A percentile compares a stretch with the other conserved stretches of the same genome.
Conservation (phyloP, 441 rosid genomes). For the Sinapis alba region DNA sequence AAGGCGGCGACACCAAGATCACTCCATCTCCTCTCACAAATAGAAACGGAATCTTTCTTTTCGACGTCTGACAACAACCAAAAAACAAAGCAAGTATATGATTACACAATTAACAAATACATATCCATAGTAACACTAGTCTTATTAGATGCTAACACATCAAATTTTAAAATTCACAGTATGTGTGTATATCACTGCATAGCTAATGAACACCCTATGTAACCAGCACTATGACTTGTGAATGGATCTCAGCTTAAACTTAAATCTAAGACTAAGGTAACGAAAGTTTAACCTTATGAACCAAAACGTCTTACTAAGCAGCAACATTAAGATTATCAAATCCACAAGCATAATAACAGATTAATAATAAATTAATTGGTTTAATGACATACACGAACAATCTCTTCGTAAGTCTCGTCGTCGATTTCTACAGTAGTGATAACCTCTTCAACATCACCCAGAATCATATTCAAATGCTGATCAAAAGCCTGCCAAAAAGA, state of each 20-base stretch:
- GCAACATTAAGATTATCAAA: neutral
- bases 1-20: slow-evolving; percentile 90
- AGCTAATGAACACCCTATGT: neutral
- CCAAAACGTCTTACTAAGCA: neutral
- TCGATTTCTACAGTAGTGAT: neutral
- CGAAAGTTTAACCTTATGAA: neutral
- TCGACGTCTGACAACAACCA: neutral
- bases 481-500: neutral
- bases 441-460: slow-evolving; percentile 3
- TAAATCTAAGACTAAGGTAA: neutral
- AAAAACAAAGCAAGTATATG: neutral
- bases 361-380: neutral
- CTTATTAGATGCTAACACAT: neutral
- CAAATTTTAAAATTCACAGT: too few relatives aligned
- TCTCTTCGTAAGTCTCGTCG: neutral
- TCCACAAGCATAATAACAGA: neutral
- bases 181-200: neutral
- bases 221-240: neutral
- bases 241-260: neutral
- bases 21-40: slow-evolving; percentile 98
- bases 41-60: slow-evolving; percentile 35
- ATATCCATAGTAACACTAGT: neutral
- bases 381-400: neutral
- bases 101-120: slow-evolving; percentile 25
- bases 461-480: slow-evolving; percentile 1